A percentile compares a stretch with the other conserved stretches of the same genome.
Conservation (phyloP, 331 rosid species). For the Malus hybrid region DNA sequence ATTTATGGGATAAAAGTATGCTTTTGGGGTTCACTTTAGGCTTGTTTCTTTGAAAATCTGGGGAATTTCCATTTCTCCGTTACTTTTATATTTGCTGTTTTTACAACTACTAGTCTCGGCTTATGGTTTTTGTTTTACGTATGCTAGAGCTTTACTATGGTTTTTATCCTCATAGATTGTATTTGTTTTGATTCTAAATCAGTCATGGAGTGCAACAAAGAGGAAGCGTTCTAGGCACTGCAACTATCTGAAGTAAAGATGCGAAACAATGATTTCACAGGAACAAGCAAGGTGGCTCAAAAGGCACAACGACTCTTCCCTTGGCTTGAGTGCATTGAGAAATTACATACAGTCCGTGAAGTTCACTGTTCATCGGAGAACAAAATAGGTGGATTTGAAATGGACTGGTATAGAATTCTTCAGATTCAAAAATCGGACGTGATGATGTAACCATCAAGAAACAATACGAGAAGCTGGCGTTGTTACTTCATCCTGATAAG, state of each 20-base stretch:
- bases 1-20: not conserved
- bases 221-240: conserved; percentile 67
- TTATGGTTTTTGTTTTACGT: too few species aligned
- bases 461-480: conserved; percentile 75
- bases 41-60: not conserved
- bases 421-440: conserved; percentile 29
- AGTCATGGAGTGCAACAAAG: conserved; percentile 88
- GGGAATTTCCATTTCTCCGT: not conserved
- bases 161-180: not conserved
- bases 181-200: conserved; percentile 12
- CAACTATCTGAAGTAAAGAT: conserved; percentile 51
- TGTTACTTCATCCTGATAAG: conserved; percentile 91
- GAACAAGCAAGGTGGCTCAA: conserved; percentile 53
- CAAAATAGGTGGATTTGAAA: conserved; percentile 42
- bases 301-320: conserved; percentile 61
- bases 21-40: not conserved
- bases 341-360: conserved; percentile 60
- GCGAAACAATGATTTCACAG: conserved; percentile 52
- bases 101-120: not conserved
- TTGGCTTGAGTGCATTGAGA: conserved; percentile 30
- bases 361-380: conserved; percentile 73
- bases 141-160: not conserved
- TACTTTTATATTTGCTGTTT: not conserved
- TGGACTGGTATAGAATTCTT: conserved; percentile 88
- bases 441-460: conserved; percentile 57